A percentile compares a stretch with the other conserved stretches of the same genome.
Conservation (phyloP, 2,329 filamentous ascomycete genomes). For the Dactylonectria estremocensis region DNA sequence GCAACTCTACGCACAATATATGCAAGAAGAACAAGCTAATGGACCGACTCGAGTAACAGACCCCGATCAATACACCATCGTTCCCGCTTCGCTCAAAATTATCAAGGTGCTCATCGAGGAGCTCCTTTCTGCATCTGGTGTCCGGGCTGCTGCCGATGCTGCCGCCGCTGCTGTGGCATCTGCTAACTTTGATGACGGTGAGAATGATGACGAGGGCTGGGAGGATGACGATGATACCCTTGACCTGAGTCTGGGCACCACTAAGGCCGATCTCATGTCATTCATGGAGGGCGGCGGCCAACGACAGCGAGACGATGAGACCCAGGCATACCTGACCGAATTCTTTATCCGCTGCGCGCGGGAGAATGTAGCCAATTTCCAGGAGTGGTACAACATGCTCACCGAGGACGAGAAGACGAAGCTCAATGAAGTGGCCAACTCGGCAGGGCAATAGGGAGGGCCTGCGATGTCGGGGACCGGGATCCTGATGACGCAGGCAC, state of each 20-base stretch:
- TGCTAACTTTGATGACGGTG: conserved; percentile 73
- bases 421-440: conserved; percentile 66
- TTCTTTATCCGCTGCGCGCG: conserved; percentile 79
- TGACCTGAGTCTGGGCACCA: conserved; percentile 80
- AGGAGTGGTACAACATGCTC: conserved; percentile 70
- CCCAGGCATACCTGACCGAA: conserved; percentile 84
- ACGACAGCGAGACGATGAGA: conserved; percentile 89
- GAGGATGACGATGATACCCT: conserved; percentile 86
- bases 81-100: conserved; percentile 93
- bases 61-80: conserved; percentile 90
- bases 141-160: conserved; percentile 71
- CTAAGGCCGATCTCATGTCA: conserved; percentile 85
- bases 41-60: conserved; percentile 62
- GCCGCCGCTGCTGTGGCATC: conserved; percentile 75
- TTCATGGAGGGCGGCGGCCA: conserved; percentile 73
- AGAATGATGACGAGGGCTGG: conserved; percentile 87
- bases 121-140: conserved; percentile 83
- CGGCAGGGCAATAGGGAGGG: conserved; percentile 50
- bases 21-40: conserved; percentile 48
- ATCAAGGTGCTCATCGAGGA: conserved; percentile 96
- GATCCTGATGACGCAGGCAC: conserved; percentile 13
- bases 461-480: conserved; percentile 23
- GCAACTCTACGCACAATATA: conserved; percentile 40
- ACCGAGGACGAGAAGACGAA: conserved; percentile 71
- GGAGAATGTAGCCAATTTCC: conserved; percentile 71